A percentile compares a stretch with the other conserved stretches of the same genome.
Evolutionary conservation across 1,139 yeast genomes (phyloP).

Genomic region (Scheffersomyces segobiensis): DNA sequence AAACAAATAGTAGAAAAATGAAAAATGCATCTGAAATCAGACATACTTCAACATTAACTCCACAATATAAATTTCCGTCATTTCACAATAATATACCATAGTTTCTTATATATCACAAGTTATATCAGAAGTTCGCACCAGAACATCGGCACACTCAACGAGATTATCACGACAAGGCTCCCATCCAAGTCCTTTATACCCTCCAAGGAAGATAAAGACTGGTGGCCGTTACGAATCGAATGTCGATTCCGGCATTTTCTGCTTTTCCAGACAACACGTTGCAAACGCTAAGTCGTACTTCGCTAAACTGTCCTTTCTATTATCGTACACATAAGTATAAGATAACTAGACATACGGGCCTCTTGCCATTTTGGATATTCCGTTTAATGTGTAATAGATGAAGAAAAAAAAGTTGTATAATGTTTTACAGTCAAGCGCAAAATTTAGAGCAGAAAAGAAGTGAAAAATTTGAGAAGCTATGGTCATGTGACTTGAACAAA

Average conservation of each 20-base stretch:
- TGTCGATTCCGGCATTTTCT: neutral
- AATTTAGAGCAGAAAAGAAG: neutral
- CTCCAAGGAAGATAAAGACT: conserved; percentile 13
- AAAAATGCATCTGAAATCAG: neutral
- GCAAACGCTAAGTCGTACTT: neutral
- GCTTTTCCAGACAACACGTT: neutral
- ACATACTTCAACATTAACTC: neutral
- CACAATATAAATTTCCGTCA: neutral
- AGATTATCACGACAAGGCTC: conserved; percentile 39
- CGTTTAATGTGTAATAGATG: conserved; percentile 12
- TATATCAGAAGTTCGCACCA: neutral
- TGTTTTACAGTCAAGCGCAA: neutral
- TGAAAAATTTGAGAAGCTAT: neutral
- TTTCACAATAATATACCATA: neutral
- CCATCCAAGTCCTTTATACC: conserved; percentile 27
- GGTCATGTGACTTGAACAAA: neutral
- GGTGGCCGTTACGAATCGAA: conserved; percentile 20
- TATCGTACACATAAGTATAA: conserved; percentile 3
- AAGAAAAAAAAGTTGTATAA: conserved; percentile 7
- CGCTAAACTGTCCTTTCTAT: conserved; percentile 2
- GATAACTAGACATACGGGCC: conserved; percentile 71
- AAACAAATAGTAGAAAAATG: neutral
- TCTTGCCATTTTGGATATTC: conserved; percentile 77
- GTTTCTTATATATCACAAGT: too few relatives aligned
- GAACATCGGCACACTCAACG: neutral